phyloP scores from a whole-genome alignment of 495 filamentous ascomycete genomes.

The Mytilinidion resinicola region DNA sequence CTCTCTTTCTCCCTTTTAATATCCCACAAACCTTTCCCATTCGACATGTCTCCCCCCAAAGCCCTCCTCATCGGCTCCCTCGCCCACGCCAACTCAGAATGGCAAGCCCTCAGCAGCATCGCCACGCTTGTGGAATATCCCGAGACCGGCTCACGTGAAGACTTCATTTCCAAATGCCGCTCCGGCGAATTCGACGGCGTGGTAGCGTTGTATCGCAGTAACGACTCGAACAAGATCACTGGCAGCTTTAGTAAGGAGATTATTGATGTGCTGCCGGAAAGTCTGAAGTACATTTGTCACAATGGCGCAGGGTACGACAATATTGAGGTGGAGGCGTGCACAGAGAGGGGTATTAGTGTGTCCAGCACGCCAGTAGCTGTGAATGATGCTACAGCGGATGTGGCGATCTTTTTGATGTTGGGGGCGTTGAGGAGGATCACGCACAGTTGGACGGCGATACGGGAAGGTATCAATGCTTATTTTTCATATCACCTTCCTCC shows the following conservation, averaged over 20 bases:
- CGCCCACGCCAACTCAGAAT: constrained; percentile 31
- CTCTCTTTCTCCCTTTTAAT: too few species aligned
- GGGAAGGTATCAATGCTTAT: constrained; percentile 40
- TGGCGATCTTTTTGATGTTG: constrained; percentile 37
- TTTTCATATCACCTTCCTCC: neutral
- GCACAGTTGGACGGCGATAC: constrained; percentile 54
- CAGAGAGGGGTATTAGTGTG: constrained; percentile 29
- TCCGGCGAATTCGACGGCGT: constrained; percentile 32
- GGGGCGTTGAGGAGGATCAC: constrained; percentile 48
- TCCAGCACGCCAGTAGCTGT: constrained; percentile 35
- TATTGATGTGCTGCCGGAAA: constrained; percentile 27
- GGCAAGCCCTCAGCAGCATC: constrained; percentile 17
- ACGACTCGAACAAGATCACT: constrained; percentile 33
- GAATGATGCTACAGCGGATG: constrained; percentile 35
- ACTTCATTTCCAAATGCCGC: constrained; percentile 32
- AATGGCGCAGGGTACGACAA: constrained; percentile 40
- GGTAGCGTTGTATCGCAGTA: constrained; percentile 35
- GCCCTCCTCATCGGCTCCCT: constrained; percentile 34
- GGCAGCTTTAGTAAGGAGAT: constrained; percentile 35
- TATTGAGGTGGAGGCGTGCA: constrained; percentile 33
- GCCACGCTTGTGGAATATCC: constrained; percentile 25
- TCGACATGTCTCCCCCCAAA: constrained; percentile 16
- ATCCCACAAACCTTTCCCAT: neutral
- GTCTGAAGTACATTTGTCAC: constrained; percentile 32
- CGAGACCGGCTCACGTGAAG: constrained; percentile 25